A percentile compares a stretch with the other conserved stretches of the same genome.
phyloP scores from a whole-genome alignment of 2,329 filamentous ascomycete genomes.

The Aspergillus sp. region DNA sequence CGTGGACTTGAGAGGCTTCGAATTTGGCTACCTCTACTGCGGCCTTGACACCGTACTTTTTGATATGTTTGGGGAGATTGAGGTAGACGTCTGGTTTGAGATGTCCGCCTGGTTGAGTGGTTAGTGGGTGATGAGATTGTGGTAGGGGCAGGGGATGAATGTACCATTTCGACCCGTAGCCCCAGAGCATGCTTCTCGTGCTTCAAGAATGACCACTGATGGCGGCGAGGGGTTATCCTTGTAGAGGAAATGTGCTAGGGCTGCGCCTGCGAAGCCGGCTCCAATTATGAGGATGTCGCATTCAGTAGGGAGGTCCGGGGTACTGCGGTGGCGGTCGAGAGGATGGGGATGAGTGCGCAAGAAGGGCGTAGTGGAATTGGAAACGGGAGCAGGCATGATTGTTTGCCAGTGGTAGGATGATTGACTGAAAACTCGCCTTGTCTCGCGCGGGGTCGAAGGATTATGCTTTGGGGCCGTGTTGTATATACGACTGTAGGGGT shows the following conservation, averaged over 20 bases:
- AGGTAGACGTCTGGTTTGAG: conserved; percentile 46
- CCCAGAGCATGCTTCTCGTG: conserved; percentile 44
- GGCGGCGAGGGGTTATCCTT: conserved; percentile 18
- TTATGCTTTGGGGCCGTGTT: no score
- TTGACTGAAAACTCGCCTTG: no score
- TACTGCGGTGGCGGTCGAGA: conserved; percentile 15
- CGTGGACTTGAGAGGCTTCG: conserved; percentile 42
- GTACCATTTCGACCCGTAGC: conserved; percentile 48
- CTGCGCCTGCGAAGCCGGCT: conserved; percentile 49
- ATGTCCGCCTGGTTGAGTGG: conserved; percentile 35
- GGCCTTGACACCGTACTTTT: conserved; percentile 35
- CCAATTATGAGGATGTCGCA: conserved; percentile 52
- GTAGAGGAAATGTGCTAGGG: conserved; percentile 46
- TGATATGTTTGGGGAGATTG: conserved; percentile 37
- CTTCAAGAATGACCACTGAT: conserved; percentile 43
- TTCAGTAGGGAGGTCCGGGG: conserved; percentile 35
- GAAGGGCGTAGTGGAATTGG: conserved; percentile 11
- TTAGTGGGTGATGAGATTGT: not conserved
- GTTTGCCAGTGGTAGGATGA: not conserved
- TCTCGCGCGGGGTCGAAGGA: no score
- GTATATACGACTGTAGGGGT: no score
- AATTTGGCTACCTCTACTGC: conserved; percentile 44
- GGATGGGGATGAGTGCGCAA: conserved; percentile 15
- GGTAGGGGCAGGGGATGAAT: no score
- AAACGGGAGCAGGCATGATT: not conserved